phyloP scores from a whole-genome alignment of 2,329 filamentous ascomycete genomes.

The Fusarium veterinarium region DNA sequence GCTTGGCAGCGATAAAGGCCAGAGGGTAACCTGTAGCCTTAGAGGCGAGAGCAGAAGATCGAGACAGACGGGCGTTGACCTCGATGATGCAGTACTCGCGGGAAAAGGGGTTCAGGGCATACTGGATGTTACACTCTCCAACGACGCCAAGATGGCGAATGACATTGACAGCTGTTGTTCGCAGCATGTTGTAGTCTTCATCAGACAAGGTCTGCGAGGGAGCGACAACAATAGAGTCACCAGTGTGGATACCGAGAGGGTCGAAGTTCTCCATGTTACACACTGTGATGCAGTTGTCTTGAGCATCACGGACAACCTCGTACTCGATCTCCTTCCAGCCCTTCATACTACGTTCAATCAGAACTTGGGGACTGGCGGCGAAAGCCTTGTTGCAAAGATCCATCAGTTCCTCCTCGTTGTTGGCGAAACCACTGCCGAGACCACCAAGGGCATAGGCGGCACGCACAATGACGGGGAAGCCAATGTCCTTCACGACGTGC shows the following conservation, averaged over 20 bases:
- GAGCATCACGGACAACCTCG: slow-evolving; percentile 93
- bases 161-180: slow-evolving; percentile 95
- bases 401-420: slow-evolving; percentile 83
- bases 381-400: slow-evolving; percentile 96
- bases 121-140: slow-evolving; percentile 99
- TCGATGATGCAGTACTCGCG: slow-evolving; percentile 99
- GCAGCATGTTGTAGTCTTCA: slow-evolving; percentile 99
- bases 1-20: slow-evolving; percentile 95
- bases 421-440: slow-evolving; percentile 93
- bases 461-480: slow-evolving; percentile 96
- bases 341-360: slow-evolving; percentile 99
- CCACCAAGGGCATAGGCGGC: slow-evolving; percentile 96
- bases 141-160: slow-evolving; percentile 97
- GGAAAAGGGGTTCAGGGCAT: slow-evolving; percentile 94
- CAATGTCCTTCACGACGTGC: slow-evolving; percentile 88
- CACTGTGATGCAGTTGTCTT: slow-evolving; percentile 98
- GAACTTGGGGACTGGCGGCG: slow-evolving; percentile 92
- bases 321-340: slow-evolving; percentile 99
- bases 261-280: slow-evolving; percentile 99
- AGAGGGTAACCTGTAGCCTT: slow-evolving; percentile 97
- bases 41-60: slow-evolving; percentile 94
- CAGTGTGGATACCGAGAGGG: slow-evolving; percentile 96
- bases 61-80: slow-evolving; percentile 94
- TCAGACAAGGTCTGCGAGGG: slow-evolving; percentile 97
- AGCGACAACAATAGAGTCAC: slow-evolving; percentile 97